Evolutionary conservation across 1,284 basidiomycete genomes (phyloP), one percentile per base, ranked within the genome.

Genomic region (Apiotrichum montevideense): DNA sequence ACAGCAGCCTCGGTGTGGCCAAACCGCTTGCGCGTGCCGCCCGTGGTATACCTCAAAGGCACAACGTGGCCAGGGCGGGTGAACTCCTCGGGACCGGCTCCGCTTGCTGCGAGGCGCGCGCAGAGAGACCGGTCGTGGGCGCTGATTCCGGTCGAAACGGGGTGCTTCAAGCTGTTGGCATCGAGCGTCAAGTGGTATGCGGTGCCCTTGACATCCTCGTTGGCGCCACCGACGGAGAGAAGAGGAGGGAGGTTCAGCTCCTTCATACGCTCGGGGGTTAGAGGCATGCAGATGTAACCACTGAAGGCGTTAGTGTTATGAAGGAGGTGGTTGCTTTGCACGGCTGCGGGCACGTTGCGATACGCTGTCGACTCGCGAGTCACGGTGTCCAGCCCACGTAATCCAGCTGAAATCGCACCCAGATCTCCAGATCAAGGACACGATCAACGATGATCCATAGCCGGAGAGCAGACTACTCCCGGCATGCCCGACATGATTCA

Each of bases 141-240:
- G 48, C 92, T 96, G 67, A 99, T 99, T 39, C 96, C 96, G 8
- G 96, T 99, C 1, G 91, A 87, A 10, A 67, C 59, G 33, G 64
- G 62, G 51, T 69, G 68, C 56, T 57, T 63, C 15, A 62, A 32
- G 37, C 49, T 81, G 68, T 84, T 87, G 76, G 95, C 95, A 78
- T 98, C 96, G 43, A 96, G 77, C 0, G 95, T 98, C 63, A 98
- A 81, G n/a, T 95, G 94, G 78, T 98, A 98, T 0, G 96, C 96
- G 0, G 95, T 99, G 55, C 85, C 84, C 76, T 96, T 88, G 51
- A 85, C 84, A 65, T 99, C 95, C 67, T 92, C 85, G 46, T 64
- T 67, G 32, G 52, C 56, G 33, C 73, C 73, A 72, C 96, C 97
- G 51, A 88, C 79, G 1, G 87, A 83, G 9, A 96, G 86, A 87